Conservation (phyloP, 495 filamentous ascomycete genomes). For the Glonium stellatum region DNA sequence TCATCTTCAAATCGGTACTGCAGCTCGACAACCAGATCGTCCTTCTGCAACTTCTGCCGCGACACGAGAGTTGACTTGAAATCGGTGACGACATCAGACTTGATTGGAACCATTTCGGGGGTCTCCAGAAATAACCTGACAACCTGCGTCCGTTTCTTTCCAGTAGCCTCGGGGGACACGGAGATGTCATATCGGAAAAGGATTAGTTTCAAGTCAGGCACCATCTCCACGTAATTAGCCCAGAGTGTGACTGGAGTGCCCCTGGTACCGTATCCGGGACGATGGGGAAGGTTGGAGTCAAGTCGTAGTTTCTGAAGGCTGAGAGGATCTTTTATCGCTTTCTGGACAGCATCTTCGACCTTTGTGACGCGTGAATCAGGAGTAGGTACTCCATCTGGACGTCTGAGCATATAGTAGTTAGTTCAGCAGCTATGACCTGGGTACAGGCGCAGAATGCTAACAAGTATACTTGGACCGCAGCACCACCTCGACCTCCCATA, state of each 20-base stretch:
- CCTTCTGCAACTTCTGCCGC: constrained; percentile 16
- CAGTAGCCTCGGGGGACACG: constrained; percentile 5
- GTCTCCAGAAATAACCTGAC: constrained; percentile 22
- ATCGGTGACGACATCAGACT: constrained; percentile 29
- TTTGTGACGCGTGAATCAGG: constrained; percentile 8
- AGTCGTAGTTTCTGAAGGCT: constrained; percentile 9
- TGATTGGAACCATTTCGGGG: constrained; percentile 10
- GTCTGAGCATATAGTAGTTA: background rate
- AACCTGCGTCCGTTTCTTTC: constrained; percentile 16
- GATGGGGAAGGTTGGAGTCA: constrained; percentile 28
- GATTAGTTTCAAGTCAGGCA: constrained; percentile 3
- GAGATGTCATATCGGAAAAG: constrained; percentile 25
- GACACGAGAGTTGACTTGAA: constrained; percentile 29
- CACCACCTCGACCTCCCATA: constrained; percentile 7
- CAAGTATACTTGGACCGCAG: constrained; percentile 7
- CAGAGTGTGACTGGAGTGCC: constrained; percentile 36
- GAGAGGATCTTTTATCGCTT: background rate
- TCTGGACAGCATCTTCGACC: constrained; percentile 14
- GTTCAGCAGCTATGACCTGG: background rate
- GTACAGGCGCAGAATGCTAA: constrained; percentile 3
- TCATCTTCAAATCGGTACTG: constrained; percentile 16
- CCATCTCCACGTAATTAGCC: constrained; percentile 42
- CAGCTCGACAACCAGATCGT: constrained; percentile 6
- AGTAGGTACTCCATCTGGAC: constrained; percentile 4
- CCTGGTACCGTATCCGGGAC: constrained; percentile 40